phyloP scores from a whole-genome alignment of 148 eudicot genomes.

The Vaccinium corymbosum region DNA sequence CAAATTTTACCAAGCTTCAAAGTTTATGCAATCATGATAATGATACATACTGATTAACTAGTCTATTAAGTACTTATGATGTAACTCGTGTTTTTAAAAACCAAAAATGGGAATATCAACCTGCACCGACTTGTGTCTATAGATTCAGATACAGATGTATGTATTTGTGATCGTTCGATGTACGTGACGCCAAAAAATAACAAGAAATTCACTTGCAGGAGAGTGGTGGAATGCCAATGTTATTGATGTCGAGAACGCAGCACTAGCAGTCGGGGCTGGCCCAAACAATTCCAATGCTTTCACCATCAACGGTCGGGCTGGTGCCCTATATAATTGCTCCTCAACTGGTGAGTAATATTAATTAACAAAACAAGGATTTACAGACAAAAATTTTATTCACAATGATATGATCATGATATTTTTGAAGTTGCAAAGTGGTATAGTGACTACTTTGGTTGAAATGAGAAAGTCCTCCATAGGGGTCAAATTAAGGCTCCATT shows the following conservation, averaged over 20 bases:
- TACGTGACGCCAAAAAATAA: too few species aligned
- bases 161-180: too few species aligned
- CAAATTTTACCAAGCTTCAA: not conserved
- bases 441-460: not conserved
- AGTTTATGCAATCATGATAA: not conserved
- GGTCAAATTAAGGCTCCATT: too few species aligned
- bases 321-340: conserved; percentile 57
- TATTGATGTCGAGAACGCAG: conserved; percentile 37
- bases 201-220: conserved; percentile 31
- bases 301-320: conserved; percentile 62
- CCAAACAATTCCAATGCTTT: conserved; percentile 58
- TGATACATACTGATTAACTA: not conserved
- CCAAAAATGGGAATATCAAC: too few species aligned
- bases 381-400: too few species aligned
- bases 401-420: not conserved
- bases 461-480: too few species aligned
- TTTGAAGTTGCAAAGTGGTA: too few species aligned
- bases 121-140: too few species aligned
- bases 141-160: too few species aligned
- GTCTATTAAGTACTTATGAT: too few species aligned
- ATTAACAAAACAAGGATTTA: not conserved
- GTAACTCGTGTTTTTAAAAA: too few species aligned
- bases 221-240: conserved; percentile 82
- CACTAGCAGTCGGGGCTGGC: conserved; percentile 34
- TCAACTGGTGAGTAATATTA: conserved; percentile 15